Evolutionary conservation across 2,329 filamentous ascomycete species (phyloP).

Genomic region (Xylariaceae sp.): DNA sequence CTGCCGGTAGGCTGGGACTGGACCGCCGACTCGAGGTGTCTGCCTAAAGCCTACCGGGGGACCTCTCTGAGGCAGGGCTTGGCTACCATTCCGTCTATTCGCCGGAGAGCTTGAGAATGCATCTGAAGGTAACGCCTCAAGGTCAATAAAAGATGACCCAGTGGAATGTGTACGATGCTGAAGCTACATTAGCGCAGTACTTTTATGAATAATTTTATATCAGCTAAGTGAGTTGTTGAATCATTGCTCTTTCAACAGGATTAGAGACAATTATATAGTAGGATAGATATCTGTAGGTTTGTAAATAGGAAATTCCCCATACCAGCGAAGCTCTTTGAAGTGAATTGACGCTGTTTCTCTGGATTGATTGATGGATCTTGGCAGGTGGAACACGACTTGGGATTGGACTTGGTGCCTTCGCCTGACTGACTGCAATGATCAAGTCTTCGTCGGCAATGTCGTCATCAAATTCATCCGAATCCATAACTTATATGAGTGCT

Average conservation of each 20-base stretch:
- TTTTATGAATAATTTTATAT: not conserved
- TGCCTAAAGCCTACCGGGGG: slow-evolving; percentile 19
- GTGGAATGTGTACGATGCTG: slow-evolving; percentile 20
- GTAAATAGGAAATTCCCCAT: slow-evolving; percentile 3
- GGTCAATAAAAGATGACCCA: slow-evolving; percentile 38
- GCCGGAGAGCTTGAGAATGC: slow-evolving; percentile 67
- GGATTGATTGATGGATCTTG: slow-evolving; percentile 23
- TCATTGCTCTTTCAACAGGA: not conserved
- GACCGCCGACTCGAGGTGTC: slow-evolving; percentile 39
- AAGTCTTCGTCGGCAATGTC: slow-evolving; percentile 69
- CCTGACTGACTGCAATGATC: slow-evolving; percentile 60
- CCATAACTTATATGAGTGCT: slow-evolving; percentile 44
- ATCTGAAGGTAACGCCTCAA: slow-evolving; percentile 64
- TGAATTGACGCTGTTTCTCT: slow-evolving; percentile 12
- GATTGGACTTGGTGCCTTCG: slow-evolving; percentile 43
- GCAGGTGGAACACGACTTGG: slow-evolving; percentile 29
- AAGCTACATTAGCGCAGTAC: slow-evolving; percentile 7
- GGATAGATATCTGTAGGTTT: not conserved
- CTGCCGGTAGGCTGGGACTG: slow-evolving; percentile 50
- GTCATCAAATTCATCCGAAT: slow-evolving; percentile 65
- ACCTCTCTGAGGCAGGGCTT: slow-evolving; percentile 24
- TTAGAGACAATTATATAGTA: not conserved
- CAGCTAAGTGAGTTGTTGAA: not conserved
- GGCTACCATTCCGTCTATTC: slow-evolving; percentile 13
- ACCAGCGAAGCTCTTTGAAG: slow-evolving; percentile 16